Percentiles rank a stretch among this genome's conserved stretches.
Conservation (phyloP, 2,329 filamentous ascomycete species). For the Sphaerostilbella broomeana region DNA sequence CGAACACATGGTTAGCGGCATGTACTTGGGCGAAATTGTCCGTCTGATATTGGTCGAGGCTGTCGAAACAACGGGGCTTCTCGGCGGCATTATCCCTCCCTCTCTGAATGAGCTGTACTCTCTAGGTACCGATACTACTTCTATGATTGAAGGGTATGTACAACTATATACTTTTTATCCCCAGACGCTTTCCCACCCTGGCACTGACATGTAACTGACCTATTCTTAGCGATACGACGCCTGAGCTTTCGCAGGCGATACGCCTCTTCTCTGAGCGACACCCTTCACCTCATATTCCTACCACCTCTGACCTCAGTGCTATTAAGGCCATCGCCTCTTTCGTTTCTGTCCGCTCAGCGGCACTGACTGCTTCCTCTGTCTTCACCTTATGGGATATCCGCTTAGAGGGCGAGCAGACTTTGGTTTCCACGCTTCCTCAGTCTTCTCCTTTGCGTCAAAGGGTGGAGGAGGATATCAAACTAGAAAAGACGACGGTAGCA, state of each 20-base stretch:
- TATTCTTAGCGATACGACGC: conserved; percentile 36
- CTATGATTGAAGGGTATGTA: conserved; percentile 50
- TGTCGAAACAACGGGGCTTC: conserved; percentile 45
- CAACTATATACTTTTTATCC: neutral
- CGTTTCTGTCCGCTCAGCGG: conserved; percentile 52
- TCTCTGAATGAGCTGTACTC: conserved; percentile 49
- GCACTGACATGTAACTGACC: conserved; percentile 18
- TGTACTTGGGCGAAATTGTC: conserved; percentile 60
- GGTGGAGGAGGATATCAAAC: conserved; percentile 44
- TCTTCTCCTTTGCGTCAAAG: conserved; percentile 33
- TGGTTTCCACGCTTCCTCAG: conserved; percentile 23
- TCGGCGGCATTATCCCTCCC: conserved; percentile 51
- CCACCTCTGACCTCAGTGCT: conserved; percentile 41
- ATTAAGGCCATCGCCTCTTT: conserved; percentile 48
- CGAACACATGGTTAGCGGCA: conserved; percentile 57
- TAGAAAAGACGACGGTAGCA: conserved; percentile 54
- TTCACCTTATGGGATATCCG: conserved; percentile 54
- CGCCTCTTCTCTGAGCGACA: conserved; percentile 44
- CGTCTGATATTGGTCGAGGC: conserved; percentile 53
- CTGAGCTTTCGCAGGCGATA: conserved; percentile 38
- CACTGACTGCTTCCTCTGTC: conserved; percentile 52
- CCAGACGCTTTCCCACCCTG: neutral
- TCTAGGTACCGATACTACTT: conserved; percentile 54
- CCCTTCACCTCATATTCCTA: conserved; percentile 37
- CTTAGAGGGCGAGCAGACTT: conserved; percentile 38